Evolutionary conservation across 1,139 yeast species (phyloP), one percentile per base, ranked within the genome.

Genomic region (Yamadazyma songkhlaensis): DNA sequence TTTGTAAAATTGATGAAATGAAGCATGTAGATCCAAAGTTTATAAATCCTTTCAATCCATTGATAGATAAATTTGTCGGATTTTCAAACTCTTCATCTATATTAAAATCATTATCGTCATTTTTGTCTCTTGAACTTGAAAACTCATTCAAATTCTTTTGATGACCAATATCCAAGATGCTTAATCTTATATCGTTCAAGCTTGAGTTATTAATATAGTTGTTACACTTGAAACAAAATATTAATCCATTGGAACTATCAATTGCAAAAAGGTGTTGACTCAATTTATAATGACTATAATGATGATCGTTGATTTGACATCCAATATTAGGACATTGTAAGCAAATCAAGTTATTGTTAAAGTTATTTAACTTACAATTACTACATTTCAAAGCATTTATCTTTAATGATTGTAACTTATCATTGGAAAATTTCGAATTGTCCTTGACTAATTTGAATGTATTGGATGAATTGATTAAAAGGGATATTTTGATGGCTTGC

Each of bases 11-110:
- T 28, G 94, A 86, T 47, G 95, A 85, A 86, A 92, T 90, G 63
- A 87, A 92, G 62, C 98, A 92, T 0, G 98, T 92, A 0, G 97
- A 86, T 0, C 98, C 98, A 78, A 92, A 79, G 57, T 92, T 92
- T 39, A 89, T 82, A 50, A 92, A 79, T 3, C 98, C 98, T 42
- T 84, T 75, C 20, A 92, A 64, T 0, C 97, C 97, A 11, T 81
- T 74, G 3, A 79, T 69, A 1, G 95, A 85, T 34, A 74, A 74
- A 48, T 59, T 71, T 1, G 74, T 57, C 3, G 95, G 94, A n/a
- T 68, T 42, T 13, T 49, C 32, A 39, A 64, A 71, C 39, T 55
- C 42, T 12, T 49, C 33, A 38, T 64, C 67, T 37, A 54, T 41
- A 5, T 44, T 48, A 8, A 24, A 17, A 14, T 35, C 38, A 24